Conservation (phyloP, 768 basidiomycete genomes). For the Mycena vulgaris region DNA sequence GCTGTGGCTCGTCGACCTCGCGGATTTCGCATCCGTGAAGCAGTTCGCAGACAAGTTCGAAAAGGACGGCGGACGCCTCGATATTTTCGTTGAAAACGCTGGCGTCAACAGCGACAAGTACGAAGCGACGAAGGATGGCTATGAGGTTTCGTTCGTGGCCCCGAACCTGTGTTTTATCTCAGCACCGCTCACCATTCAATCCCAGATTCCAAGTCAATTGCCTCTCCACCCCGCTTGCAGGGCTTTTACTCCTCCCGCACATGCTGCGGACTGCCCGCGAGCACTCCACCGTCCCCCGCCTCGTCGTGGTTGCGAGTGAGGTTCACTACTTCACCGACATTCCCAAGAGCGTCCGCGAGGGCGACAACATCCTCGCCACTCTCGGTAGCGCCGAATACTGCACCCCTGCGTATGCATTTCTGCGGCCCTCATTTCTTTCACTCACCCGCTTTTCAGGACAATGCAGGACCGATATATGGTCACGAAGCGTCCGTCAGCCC, state of each 20-base stretch:
- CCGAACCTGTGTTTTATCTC: background rate
- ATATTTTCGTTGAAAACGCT: constrained; percentile 51
- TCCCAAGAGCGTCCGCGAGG: background rate
- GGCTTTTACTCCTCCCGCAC: constrained; percentile 47
- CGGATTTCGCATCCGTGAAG: constrained; percentile 49
- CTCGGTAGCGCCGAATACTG: constrained; percentile 39
- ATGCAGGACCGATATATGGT: too few relatives aligned
- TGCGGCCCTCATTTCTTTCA: background rate
- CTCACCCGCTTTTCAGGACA: too few relatives aligned
- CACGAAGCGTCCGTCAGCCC: too few relatives aligned
- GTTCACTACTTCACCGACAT: constrained; percentile 39
- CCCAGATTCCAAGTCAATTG: constrained; percentile 54
- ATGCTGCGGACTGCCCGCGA: constrained; percentile 41
- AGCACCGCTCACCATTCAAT: background rate
- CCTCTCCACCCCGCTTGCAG: constrained; percentile 46
- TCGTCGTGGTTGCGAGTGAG: constrained; percentile 47
- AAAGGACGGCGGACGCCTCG: too few relatives aligned
- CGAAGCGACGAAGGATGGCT: constrained; percentile 47
- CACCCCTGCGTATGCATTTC: constrained; percentile 8
- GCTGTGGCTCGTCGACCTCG: constrained; percentile 51
- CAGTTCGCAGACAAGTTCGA: too few relatives aligned
- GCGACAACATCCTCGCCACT: constrained; percentile 35
- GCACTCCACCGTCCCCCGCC: constrained; percentile 17
- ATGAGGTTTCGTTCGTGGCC: constrained; percentile 43
- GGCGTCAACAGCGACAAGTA: constrained; percentile 34